phyloP scores from a whole-genome alignment of 2,329 filamentous ascomycete genomes.

The Neopestalotiopsis rosae region DNA sequence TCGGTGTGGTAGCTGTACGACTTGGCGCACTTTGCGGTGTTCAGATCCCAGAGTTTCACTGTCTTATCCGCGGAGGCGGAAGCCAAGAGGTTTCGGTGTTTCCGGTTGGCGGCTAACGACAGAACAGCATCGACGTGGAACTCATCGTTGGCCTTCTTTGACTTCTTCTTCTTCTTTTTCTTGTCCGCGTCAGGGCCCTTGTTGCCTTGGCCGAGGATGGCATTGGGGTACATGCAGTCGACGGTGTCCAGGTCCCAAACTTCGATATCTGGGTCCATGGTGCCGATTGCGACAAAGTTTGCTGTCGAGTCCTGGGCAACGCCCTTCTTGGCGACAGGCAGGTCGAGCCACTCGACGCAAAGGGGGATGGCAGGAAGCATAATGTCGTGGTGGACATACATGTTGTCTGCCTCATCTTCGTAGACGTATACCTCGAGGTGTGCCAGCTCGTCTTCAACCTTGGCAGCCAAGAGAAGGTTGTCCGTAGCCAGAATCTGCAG shows the following conservation, averaged over 20 bases:
- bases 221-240: conserved; percentile 98
- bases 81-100: conserved; percentile 92
- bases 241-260: conserved; percentile 97
- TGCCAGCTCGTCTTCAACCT: conserved; percentile 95
- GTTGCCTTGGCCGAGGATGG: conserved; percentile 82
- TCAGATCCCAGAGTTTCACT: conserved; percentile 96
- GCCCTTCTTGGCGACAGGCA: conserved; percentile 78
- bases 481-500: conserved; percentile 91
- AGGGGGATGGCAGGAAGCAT: conserved; percentile 98
- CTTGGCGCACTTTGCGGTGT: conserved; percentile 90
- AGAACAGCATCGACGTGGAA: conserved; percentile 96
- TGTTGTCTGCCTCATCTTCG: conserved; percentile 92
- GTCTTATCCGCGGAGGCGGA: conserved; percentile 97
- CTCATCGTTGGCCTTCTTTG: conserved; percentile 84
- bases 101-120: conserved; percentile 87
- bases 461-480: conserved; percentile 89
- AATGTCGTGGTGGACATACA: conserved; percentile 99
- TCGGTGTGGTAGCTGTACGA: conserved; percentile 96
- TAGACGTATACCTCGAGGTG: conserved; percentile 98
- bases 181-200: conserved; percentile 59
- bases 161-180: conserved; percentile 92
- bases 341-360: conserved; percentile 93
- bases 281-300: conserved; percentile 94
- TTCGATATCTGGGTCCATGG: conserved; percentile 98
- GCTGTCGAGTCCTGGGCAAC: conserved; percentile 70